Evolutionary conservation across 495 filamentous ascomycete genomes (phyloP), one percentile per base, ranked within the genome.

Genomic region (Penicillium maclennaniae): DNA sequence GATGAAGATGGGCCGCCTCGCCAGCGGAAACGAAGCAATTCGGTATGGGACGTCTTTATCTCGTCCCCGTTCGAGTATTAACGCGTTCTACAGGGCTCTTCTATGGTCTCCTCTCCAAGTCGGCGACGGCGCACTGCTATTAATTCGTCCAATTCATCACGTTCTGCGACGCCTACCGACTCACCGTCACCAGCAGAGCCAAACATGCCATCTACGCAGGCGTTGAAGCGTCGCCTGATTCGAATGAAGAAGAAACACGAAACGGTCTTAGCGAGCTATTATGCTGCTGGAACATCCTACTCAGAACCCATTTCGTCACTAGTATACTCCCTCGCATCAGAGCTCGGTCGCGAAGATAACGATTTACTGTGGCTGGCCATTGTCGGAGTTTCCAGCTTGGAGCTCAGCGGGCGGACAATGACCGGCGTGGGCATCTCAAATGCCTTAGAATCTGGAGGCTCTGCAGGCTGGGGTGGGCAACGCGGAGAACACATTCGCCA

Each of bases 291-390:
- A 40, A 85, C 89, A 12, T 92, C 91, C 19, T 96, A 95, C 65
- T 91, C 91, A 3, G 95, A 97, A 63, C 93, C 93, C 23, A 89
- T 97, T 51, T 95, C 91, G 0, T 91, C 89, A 1, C 82, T 98
- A 62, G 74, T 98, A 53, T 98, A 97, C 70, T 95, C 90, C 3
- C 78, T 98, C 6, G 93, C 92, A 16, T 96, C 91, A 2, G 93
- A 97, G 58, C 82, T 97, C 10, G 95, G 92, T 51, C 86, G 91
- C 38, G 93, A 98, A 75, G 92, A 97, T 62, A 97, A 97, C 60
- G 91, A 98, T 60, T 74, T 97, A 26, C 83, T 98, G 26, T 98
- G 93, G 93, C 79, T 95, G 43, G 81, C 91, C 9, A 96, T 97
- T 56, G 87, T 97, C 20, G 93, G 93, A 10, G 88, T 95, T 36